phyloP scores from a whole-genome alignment of 2,329 filamentous ascomycete species.

The Mollisia scopiformis region DNA sequence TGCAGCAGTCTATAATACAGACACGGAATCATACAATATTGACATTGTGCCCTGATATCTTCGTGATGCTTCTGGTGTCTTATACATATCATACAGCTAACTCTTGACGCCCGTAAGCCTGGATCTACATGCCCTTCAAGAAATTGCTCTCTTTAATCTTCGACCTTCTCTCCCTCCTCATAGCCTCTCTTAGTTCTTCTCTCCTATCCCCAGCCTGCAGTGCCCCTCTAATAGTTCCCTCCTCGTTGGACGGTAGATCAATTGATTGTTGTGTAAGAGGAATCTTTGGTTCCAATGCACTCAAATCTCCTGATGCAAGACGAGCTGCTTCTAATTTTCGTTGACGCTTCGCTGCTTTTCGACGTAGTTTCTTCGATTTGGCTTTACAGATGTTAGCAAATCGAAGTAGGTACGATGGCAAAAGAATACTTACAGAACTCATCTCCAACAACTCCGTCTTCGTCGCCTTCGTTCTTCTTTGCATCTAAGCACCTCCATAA shows the following conservation, averaged over 20 bases:
- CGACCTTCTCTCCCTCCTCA: conserved; percentile 74
- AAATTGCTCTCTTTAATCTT: conserved; percentile 87
- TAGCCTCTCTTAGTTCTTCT: conserved; percentile 67
- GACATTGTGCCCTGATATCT: not conserved
- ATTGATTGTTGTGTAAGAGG: conserved; percentile 78
- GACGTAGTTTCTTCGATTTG: conserved; percentile 83
- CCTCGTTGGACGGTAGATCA: conserved; percentile 60
- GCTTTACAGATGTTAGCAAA: conserved; percentile 47
- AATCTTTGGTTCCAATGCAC: conserved; percentile 67
- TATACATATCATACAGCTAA: not conserved
- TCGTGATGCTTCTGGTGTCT: not conserved
- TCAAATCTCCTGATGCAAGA: conserved; percentile 67
- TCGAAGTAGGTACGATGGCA: not conserved
- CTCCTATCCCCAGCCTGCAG: conserved; percentile 52
- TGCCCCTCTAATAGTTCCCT: conserved; percentile 41
- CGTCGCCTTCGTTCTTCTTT: conserved; percentile 54
- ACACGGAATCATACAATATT: conserved; percentile 4
- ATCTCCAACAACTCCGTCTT: conserved; percentile 63
- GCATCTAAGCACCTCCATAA: conserved; percentile 73
- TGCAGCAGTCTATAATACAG: conserved; percentile 15
- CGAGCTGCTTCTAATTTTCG: conserved; percentile 59
- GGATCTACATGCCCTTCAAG: conserved; percentile 71
- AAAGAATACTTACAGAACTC: conserved; percentile 70
- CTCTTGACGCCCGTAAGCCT: too few relatives aligned
- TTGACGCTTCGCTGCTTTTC: conserved; percentile 68